These are phyloP conservation scores for Hymenoscyphus albidus DNA, from an alignment of 2,329 filamentous ascomycete genomes.

Conservation along the genomic window DNA sequence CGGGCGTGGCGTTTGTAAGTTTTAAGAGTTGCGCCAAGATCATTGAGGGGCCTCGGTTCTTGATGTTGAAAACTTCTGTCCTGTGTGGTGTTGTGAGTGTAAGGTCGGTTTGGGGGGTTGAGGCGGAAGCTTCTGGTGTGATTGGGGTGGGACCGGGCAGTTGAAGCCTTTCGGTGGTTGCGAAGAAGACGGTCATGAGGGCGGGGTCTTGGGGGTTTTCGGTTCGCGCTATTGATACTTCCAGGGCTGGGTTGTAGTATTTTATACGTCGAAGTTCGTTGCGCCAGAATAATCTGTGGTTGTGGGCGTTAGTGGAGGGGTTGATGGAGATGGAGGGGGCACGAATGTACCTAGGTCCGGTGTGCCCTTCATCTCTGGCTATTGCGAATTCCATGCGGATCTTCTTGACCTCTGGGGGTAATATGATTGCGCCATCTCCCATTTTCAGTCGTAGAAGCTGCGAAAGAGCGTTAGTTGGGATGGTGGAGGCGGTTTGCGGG, in stretches of 20 bases:
- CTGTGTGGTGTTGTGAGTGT: constrained; percentile 42
- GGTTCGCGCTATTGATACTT: constrained; percentile 76
- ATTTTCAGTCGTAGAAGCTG: constrained; percentile 72
- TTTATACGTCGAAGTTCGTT: constrained; percentile 80
- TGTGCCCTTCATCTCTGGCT: constrained; percentile 61
- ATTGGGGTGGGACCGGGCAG: constrained; percentile 8
- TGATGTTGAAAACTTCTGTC: constrained; percentile 57
- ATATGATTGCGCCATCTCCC: constrained; percentile 76
- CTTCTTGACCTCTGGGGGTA: constrained; percentile 71
- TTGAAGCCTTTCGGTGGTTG: constrained; percentile 27
- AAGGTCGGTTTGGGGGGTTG: background rate
- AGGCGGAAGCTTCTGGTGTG: constrained; percentile 35
- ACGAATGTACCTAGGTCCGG: constrained; percentile 61
- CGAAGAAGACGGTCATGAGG: constrained; percentile 63
- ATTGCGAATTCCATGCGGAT: constrained; percentile 71
- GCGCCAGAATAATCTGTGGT: constrained; percentile 80
- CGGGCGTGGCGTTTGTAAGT: constrained; percentile 55
- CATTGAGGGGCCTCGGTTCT: constrained; percentile 53
- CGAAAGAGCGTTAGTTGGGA: constrained; percentile 23
- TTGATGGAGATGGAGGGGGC: background rate
- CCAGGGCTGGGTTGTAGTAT: constrained; percentile 84
- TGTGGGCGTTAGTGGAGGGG: constrained; percentile 19
- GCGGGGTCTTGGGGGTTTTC: constrained; percentile 52
- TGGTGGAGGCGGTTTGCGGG: constrained; percentile 13
- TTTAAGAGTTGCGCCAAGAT: constrained; percentile 62